Base-by-base conservation (phyloP, 2,329 filamentous ascomycete genomes). In the Arthrobotrys megalospora region DNA sequence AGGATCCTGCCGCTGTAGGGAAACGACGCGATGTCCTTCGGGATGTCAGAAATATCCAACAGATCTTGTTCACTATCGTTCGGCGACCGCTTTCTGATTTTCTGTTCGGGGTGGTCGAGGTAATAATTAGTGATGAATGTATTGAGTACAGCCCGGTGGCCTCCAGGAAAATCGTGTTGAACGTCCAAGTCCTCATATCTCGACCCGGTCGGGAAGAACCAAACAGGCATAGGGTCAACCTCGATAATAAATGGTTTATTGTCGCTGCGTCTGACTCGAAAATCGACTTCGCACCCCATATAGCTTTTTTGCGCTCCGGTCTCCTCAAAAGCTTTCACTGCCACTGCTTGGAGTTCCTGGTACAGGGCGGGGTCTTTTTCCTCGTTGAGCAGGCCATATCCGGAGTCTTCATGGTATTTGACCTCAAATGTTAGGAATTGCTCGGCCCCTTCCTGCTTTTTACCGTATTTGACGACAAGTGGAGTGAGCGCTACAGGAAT, bases 81-180 rank as follows among this genome's bases (percentile, higher is more conserved):
- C 6, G 41, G 41, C 8, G 50, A 34, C n/a, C 2, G 21, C 2
- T 34, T 12, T 53, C 50, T 5, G n/a, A 6, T 32, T 32, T 53
- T 28, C 10, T 53, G 50, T 53, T 53, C 32, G 10, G 50, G 32
- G 12, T 53, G 50, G 6, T 53, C 32, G 21, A 53, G 24, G 4
- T 53, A 53, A 53, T 53, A 53, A n/a, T 53, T 53, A 6, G 50
- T 53, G 24, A 53, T 53, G 21, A 53, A 53, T 2, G 50, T 53
- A 53, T 53, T 53, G 24, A 53, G 21, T 5, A 36, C 50, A 36
- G 50, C 50, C 28, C 50, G 10, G 7, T 53, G 50, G 19, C 50
- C 50, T 6, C 50, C 50, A 34, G 50, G 50, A 24, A 53, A 36
- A 36, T 53, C 50, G 24, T 53, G 50, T 21, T 53, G 50, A 16